Percentiles rank a stretch among this genome's conserved stretches.
Conservation (phyloP, 148 eudicot genomes). For the Silene uniflora region DNA sequence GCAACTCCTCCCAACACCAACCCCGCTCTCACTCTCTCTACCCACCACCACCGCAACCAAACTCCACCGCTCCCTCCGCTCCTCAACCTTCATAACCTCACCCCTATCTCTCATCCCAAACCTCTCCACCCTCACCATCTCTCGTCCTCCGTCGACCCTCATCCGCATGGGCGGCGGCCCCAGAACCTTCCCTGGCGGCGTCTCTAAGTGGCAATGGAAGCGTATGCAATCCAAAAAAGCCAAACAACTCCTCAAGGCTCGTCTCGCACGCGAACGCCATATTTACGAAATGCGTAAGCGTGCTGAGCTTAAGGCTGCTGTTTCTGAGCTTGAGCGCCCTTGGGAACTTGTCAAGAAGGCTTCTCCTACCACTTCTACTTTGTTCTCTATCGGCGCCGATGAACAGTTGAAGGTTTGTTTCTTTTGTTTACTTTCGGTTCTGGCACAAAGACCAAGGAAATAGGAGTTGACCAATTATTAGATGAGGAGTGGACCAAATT, state of each 20-base stretch:
- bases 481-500: too few relatives aligned
- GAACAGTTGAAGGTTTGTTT: conserved; percentile 64
- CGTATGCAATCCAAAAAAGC: conserved; percentile 77
- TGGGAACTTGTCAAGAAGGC: conserved; percentile 64
- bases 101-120: conserved; percentile 32
- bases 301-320: conserved; percentile 84
- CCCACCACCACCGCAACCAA: conserved; percentile 1
- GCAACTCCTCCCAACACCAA: conserved; percentile 33
- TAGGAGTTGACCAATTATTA: too few relatives aligned
- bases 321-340: conserved; percentile 77
- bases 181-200: conserved; percentile 84
- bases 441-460: too few relatives aligned
- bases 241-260: conserved; percentile 74
- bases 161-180: conserved; percentile 94
- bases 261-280: conserved; percentile 68
- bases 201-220: conserved; percentile 95
- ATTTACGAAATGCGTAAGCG: conserved; percentile 90
- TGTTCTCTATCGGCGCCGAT: conserved; percentile 72
- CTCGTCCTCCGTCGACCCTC: conserved; percentile 23
- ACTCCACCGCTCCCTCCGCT: conserved; percentile 5
- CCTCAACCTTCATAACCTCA: conserved; percentile 9
- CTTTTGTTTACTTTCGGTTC: too few relatives aligned
- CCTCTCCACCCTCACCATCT: conserved; percentile 26
- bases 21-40: not conserved
- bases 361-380: conserved; percentile 40